A percentile compares a stretch with the other conserved stretches of the same genome.
phyloP scores from a whole-genome alignment of 306 rosid genomes.

The Vigna reflexopilosa region DNA sequence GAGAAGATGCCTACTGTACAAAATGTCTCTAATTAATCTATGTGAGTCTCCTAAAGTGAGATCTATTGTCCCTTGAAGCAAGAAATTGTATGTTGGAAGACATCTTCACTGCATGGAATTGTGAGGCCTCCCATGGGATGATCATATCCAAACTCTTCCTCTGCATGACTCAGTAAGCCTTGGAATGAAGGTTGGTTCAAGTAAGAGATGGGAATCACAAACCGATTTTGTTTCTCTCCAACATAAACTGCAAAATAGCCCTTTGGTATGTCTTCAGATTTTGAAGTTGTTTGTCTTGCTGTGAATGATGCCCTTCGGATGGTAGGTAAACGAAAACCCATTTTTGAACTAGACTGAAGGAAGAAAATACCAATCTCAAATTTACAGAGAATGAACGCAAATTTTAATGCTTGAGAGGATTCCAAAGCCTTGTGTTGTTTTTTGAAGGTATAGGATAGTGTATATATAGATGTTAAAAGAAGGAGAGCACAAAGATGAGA shows the following conservation, averaged over 20 bases:
- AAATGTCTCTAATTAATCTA: constrained; percentile 11
- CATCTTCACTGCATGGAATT: constrained; percentile 50
- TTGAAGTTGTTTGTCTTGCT: constrained; percentile 34
- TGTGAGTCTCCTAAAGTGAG: background rate
- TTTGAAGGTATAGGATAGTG: constrained; percentile 12
- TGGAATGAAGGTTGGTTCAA: constrained; percentile 58
- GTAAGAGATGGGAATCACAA: constrained; percentile 52
- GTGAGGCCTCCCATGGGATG: constrained; percentile 63
- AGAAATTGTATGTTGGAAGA: constrained; percentile 43
- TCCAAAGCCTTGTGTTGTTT: constrained; percentile 28
- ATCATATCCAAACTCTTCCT: constrained; percentile 57
- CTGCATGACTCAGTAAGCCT: constrained; percentile 41
- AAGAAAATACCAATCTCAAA: background rate
- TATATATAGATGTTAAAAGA: constrained; percentile 35
- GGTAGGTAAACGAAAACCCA: constrained; percentile 49
- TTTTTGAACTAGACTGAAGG: background rate
- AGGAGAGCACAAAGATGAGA: background rate
- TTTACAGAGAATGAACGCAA: background rate
- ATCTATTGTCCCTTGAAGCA: constrained; percentile 5
- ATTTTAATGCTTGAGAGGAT: constrained; percentile 18
- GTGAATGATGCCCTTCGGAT: constrained; percentile 34
- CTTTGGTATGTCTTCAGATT: constrained; percentile 40
- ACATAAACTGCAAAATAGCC: constrained; percentile 56
- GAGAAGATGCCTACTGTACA: constrained; percentile 8
- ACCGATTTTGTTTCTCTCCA: constrained; percentile 54